A percentile compares a stretch with the other conserved stretches of the same genome.
Conservation (phyloP, 1,284 basidiomycete genomes). For the Ustilago lituana region DNA sequence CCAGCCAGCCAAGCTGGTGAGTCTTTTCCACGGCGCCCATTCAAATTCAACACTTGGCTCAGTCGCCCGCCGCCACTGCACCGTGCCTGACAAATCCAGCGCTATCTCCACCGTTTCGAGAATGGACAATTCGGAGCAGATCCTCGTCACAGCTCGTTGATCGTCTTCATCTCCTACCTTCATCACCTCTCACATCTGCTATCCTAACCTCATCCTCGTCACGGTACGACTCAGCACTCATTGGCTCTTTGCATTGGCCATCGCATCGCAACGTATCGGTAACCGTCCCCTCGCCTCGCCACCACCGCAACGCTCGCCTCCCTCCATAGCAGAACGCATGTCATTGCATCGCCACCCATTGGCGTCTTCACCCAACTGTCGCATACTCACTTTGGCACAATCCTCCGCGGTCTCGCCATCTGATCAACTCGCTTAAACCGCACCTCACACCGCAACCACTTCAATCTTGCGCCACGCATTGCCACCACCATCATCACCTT, state of each 20-base stretch:
- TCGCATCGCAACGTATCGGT: background rate
- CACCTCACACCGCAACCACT: too few relatives aligned
- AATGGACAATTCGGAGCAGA: too few relatives aligned
- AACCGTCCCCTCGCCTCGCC: background rate
- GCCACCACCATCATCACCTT: too few relatives aligned
- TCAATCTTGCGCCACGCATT: too few relatives aligned
- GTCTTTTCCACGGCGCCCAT: too few relatives aligned
- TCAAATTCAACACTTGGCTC: too few relatives aligned
- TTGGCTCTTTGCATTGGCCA: background rate
- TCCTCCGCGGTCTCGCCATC: too few relatives aligned
- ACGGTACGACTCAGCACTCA: conserved; percentile 3
- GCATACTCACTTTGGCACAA: too few relatives aligned
- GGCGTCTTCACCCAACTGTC: too few relatives aligned
- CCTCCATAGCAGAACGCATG: background rate
- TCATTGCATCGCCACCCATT: background rate
- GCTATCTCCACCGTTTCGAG: too few relatives aligned
- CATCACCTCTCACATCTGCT: background rate
- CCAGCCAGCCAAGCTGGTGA: background rate
- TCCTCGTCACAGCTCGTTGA: background rate
- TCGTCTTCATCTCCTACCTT: conserved; percentile 8
- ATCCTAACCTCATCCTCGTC: background rate
- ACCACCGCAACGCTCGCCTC: background rate
- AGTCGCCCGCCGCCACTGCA: too few relatives aligned
- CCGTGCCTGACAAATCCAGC: background rate
- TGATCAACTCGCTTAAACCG: too few relatives aligned